phyloP scores from a whole-genome alignment of 331 rosid species.

The Pyrus hybrid region DNA sequence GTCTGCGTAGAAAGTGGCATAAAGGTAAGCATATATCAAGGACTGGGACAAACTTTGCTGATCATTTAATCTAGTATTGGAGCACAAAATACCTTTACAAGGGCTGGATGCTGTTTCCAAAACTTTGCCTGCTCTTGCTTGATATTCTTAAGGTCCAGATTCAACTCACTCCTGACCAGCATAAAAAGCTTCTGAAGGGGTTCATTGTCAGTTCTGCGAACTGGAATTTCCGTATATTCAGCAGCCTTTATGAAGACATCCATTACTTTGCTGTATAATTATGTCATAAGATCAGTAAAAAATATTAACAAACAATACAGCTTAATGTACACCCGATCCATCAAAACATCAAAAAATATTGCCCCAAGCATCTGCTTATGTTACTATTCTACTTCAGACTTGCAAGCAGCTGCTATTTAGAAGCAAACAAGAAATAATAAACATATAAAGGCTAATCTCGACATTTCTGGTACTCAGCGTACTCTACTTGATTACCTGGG shows the following conservation, averaged over 20 bases:
- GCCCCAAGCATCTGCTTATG: not conserved
- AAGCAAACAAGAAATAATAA: not conserved
- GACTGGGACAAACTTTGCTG: conserved; percentile 6
- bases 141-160: conserved; percentile 95
- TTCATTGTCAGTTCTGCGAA: conserved; percentile 88
- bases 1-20: conserved; percentile 51
- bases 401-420: not conserved
- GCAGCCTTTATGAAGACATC: conserved; percentile 97
- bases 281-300: conserved; percentile 12
- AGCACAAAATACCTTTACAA: conserved; percentile 66
- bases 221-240: conserved; percentile 90
- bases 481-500: conserved; percentile 41
- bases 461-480: not conserved
- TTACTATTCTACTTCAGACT: not conserved
- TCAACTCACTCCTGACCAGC: conserved; percentile 94
- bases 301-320: not conserved
- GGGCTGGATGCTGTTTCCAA: conserved; percentile 97
- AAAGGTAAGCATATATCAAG: conserved; percentile 18
- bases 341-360: not conserved
- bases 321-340: not conserved
- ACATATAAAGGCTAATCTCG: not conserved
- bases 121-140: conserved; percentile 98
- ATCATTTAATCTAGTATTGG: not conserved
- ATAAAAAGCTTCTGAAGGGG: conserved; percentile 94
- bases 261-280: conserved; percentile 84